These are phyloP conservation scores for Didymella segeticola DNA, from an alignment of 2,329 filamentous ascomycete genomes.

Conservation along the genomic window DNA sequence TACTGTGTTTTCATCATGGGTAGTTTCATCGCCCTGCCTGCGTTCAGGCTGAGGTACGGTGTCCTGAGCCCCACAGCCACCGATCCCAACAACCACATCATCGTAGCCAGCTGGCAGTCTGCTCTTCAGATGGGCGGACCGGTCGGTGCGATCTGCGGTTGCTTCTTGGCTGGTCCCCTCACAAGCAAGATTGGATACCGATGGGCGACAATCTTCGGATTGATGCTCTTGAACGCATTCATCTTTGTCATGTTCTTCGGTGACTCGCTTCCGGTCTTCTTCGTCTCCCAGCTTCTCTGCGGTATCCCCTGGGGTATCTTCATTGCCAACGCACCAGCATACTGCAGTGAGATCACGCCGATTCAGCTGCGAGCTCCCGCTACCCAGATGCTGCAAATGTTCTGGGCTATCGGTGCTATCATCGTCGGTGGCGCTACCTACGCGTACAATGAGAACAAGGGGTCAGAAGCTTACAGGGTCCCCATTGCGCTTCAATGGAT, in stretches of 20 bases:
- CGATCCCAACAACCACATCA: constrained; percentile 43
- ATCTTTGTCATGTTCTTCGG: constrained; percentile 68
- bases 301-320: constrained; percentile 72
- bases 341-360: constrained; percentile 67
- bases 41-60: constrained; percentile 58
- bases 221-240: constrained; percentile 65
- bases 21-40: constrained; percentile 62
- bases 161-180: constrained; percentile 66
- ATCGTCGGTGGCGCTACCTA: constrained; percentile 66
- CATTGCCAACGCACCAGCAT: constrained; percentile 69
- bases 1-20: constrained; percentile 68
- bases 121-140: constrained; percentile 63
- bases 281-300: constrained; percentile 64
- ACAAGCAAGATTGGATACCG: constrained; percentile 67
- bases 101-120: constrained; percentile 64
- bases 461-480: constrained; percentile 31
- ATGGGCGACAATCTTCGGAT: constrained; percentile 62
- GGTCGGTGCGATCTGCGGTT: constrained; percentile 66
- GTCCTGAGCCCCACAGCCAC: constrained; percentile 38
- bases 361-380: constrained; percentile 63
- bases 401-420: constrained; percentile 68
- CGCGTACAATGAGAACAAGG: constrained; percentile 52
- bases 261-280: constrained; percentile 54
- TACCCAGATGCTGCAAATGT: constrained; percentile 71
- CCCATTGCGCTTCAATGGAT: constrained; percentile 53